These are phyloP conservation scores for Suillus plorans DNA, from an alignment of 768 basidiomycete genomes.

Conservation along the genomic window DNA sequence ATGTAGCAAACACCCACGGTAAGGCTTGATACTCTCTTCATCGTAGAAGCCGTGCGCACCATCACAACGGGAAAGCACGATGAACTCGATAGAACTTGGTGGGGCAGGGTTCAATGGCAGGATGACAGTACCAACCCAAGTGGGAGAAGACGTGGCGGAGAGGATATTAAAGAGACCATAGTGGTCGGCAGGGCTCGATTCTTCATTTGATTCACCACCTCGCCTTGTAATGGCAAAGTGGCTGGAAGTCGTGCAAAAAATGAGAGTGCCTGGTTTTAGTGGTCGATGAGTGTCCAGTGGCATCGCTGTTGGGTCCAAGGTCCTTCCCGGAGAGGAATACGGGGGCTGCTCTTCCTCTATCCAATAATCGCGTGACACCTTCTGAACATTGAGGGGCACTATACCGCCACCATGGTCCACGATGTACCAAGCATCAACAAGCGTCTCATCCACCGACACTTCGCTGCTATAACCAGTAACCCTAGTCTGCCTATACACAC, in stretches of 20 bases:
- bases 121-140: conserved; percentile 14
- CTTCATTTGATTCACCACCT: conserved; percentile 4
- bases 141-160: not conserved
- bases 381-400: conserved; percentile 15
- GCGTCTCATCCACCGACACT: conserved; percentile 16
- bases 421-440: conserved; percentile 17
- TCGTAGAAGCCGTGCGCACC: conserved; percentile 11
- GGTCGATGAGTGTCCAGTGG: conserved; percentile 3
- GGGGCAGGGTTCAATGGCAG: conserved; percentile 16
- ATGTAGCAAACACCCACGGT: conserved; percentile 18
- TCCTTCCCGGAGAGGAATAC: conserved; percentile 8
- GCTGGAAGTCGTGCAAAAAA: conserved; percentile 22
- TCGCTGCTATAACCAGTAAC: not conserved
- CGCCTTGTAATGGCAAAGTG: conserved; percentile 7
- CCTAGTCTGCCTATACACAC: not conserved
- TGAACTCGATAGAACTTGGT: conserved; percentile 12
- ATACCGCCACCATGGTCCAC: conserved; percentile 14
- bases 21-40: conserved; percentile 8
- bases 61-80: conserved; percentile 18
- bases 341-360: not conserved
- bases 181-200: not conserved
- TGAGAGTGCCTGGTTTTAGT: conserved; percentile 19
- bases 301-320: not conserved
- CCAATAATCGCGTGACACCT: conserved; percentile 5
- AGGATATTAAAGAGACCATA: conserved; percentile 17